These are phyloP conservation scores for Acanthamoeba culbertsoni DNA, from an alignment of 208 protist species.

Conservation along the genomic window DNA sequence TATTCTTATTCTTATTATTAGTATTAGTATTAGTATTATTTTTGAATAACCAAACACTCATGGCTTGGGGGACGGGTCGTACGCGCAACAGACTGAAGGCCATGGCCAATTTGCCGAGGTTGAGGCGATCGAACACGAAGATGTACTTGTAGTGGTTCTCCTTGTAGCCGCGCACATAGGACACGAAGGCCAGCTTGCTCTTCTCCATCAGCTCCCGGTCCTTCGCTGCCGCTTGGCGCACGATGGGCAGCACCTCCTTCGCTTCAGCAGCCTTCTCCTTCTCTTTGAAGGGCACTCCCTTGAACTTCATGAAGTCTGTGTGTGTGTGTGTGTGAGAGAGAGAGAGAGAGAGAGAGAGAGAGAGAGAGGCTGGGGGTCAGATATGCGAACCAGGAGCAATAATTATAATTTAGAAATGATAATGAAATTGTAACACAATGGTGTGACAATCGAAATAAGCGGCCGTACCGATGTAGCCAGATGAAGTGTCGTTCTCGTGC, in stretches of 20 bases:
- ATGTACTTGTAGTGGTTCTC: constrained; percentile 78
- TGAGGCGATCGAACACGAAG: constrained; percentile 70
- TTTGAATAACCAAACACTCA: neutral
- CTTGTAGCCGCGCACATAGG: constrained; percentile 77
- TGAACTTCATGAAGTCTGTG: constrained; percentile 73
- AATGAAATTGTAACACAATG: no score
- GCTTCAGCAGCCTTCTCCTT: constrained; percentile 53
- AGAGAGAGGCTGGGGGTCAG: no score
- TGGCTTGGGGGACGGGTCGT: neutral
- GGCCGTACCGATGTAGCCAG: constrained; percentile 68
- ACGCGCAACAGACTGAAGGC: constrained; percentile 59
- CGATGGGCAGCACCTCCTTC: neutral
- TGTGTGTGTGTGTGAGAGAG: no score
- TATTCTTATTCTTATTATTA: no score
- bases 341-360: no score
- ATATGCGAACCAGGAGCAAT: no score
- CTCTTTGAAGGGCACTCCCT: constrained; percentile 71
- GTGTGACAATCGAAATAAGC: no score
- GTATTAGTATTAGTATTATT: no score
- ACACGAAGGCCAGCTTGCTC: constrained; percentile 70
- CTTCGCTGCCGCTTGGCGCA: constrained; percentile 8
- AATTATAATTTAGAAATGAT: no score
- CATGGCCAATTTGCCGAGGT: constrained; percentile 67
- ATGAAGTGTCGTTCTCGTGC: constrained; percentile 61
- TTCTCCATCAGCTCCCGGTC: constrained; percentile 73